Base-by-base conservation (phyloP, 2,329 filamentous ascomycete genomes). In the Fusarium liriodendri region DNA sequence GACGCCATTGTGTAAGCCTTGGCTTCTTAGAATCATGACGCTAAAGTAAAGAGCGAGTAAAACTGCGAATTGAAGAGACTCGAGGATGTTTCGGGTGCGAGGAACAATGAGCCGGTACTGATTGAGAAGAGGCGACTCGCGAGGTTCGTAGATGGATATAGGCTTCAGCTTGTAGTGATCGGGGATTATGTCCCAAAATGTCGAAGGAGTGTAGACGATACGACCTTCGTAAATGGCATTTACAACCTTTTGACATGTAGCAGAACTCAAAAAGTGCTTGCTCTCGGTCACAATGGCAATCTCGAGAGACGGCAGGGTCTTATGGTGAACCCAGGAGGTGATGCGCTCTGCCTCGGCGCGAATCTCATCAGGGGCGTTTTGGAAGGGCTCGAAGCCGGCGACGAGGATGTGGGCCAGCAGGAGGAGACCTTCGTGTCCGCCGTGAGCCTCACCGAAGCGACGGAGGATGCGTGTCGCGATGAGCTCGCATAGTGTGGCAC, bases 91-190 rank as follows among this genome's bases (percentile, higher is more conserved):
- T 65, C 94, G 87, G 1, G 92, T 96, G 16, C 94, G 88, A 13
- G 94, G 94, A 10, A 97, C 94, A 72, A 95, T 93, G 9, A 97
- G 87, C 2, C 94, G 92, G 79, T 97, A 97, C 80, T 97, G 94
- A 77, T 97, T 96, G 25, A 97, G 87, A 29, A 95, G 80, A 1
- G 93, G 93, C 6, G 92, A 93, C 72, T 91, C 89, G 18, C 92
- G 86, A 2, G 94, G 94, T 77, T 95, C 92, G 80, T 97, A 97
- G 0, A 97, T 84, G 9, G 93, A 92, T 64, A 97, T 95, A 3
- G 93, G 93, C 75, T 93, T 93, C 78, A 93, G 89, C 83, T 97
- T 97, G 85, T 97, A 97, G 76, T 93, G 91, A 80, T 97, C 94
- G 1, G 94, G 94, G 57, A 97, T 90, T 67, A 97, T 93, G 81